Evolutionary conservation across 257 asterid genomes (phyloP), one percentile per base, ranked within the genome.

Genomic region (Solanum gandarillasii): DNA sequence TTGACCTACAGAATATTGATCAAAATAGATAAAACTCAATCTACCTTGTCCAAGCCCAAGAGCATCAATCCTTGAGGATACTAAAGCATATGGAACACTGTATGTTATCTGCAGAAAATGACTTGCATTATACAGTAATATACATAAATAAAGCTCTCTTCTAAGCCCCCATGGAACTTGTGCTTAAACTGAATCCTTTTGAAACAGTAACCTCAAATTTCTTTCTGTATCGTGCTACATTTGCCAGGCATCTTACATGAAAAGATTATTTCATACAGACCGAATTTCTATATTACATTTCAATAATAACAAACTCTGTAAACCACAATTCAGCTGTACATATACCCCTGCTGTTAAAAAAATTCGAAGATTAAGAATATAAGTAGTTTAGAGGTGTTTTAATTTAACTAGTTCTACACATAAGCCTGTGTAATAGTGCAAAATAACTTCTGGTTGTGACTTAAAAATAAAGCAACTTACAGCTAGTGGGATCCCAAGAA

Each of bases 51-150:
- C 98, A 52, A 95, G 92, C 90, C 98, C 98, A 90, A 94, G 90
- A 87, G 94, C 93, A 91, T 96, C 97, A 87, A 95, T 94, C 27
- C 94, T 95, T 38, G 97, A 87, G 52, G 98, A 91, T 68, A 96
- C 91, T 95, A 95, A 89, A 89, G 99, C 98, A 92, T 96, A 95
- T 35, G 99, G 99, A 75, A 96, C 97, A 91, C 98, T 96, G 86
- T 96, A 95, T 36, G 98, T 95, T 87, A 95, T 89, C 98, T 95
- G 94, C 94, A 90, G 87, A 86, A 58, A 88, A 79, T 84, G 43
- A 58, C 86, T 75, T 46, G 65, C 83, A 86, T 35, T 82, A 82
- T 48, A 82, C 86, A 82, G 32, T 82, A 31, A 48, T 48, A 31
- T 48, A 48, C 31, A 65, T 48, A 82, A 48, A 82, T 82, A 82